These are phyloP conservation scores for Panaeolus papilionaceus DNA, from an alignment of 768 basidiomycete genomes.

Conservation along the genomic window DNA sequence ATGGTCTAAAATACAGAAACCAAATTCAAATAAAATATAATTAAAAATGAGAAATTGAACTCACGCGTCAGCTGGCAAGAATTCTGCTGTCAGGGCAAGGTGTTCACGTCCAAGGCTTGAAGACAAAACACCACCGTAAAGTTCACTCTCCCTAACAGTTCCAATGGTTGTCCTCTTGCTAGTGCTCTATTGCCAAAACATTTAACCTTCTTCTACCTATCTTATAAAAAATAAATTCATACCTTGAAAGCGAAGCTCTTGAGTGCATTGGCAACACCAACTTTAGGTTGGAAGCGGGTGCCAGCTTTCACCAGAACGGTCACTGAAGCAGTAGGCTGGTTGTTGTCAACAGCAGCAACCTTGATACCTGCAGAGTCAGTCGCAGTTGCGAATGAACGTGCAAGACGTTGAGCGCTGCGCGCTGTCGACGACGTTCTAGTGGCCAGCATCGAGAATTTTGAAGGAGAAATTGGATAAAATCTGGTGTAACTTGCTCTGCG, in stretches of 20 bases:
- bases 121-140: conserved; percentile 92
- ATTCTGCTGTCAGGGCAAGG: conserved; percentile 93
- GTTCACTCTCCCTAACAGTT: conserved; percentile 90
- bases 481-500: conserved; percentile 28
- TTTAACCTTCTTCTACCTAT: background rate
- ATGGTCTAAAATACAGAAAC: conserved; percentile 54
- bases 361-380: conserved; percentile 83
- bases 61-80: conserved; percentile 94
- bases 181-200: conserved; percentile 66
- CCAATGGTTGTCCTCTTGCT: conserved; percentile 86
- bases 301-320: conserved; percentile 95
- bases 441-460: conserved; percentile 59
- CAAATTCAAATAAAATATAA: conserved; percentile 17
- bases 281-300: conserved; percentile 84
- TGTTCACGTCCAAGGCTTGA: conserved; percentile 87
- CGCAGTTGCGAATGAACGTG: conserved; percentile 83
- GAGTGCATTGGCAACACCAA: conserved; percentile 91
- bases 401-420: conserved; percentile 61
- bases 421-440: conserved; percentile 66
- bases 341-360: conserved; percentile 84
- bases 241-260: conserved; percentile 99
- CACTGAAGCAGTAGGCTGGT: conserved; percentile 84
- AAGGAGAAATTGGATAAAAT: conserved; percentile 33
- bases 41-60: conserved; percentile 40
- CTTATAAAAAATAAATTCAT: conserved; percentile 30